Percentiles rank a stretch among this genome's conserved stretches.
phyloP scores from a whole-genome alignment of 2,329 filamentous ascomycete genomes.

The Diaporthe sp. region DNA sequence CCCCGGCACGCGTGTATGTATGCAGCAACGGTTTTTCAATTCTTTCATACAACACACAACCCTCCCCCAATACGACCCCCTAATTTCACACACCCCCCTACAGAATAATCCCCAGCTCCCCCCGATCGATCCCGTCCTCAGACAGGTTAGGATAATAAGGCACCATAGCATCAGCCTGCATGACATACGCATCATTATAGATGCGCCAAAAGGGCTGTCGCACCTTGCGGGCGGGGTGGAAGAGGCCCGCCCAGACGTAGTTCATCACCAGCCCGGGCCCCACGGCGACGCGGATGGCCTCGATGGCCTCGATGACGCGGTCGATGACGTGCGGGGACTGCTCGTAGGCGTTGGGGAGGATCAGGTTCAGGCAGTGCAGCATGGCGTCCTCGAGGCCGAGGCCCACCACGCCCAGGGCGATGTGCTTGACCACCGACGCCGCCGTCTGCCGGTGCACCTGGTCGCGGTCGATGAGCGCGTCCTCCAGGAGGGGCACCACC shows the following conservation, averaged over 20 bases:
- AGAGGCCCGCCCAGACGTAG: constrained; percentile 97
- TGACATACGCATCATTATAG: constrained; percentile 97
- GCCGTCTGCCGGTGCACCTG: constrained; percentile 98
- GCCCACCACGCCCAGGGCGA: constrained; percentile 96
- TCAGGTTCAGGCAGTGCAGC: constrained; percentile 95
- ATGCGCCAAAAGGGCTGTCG: constrained; percentile 95
- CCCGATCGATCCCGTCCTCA: constrained; percentile 82
- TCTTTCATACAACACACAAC: not conserved
- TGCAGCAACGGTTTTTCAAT: not conserved
- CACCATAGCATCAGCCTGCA: constrained; percentile 93
- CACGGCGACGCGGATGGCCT: constrained; percentile 93
- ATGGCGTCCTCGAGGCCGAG: constrained; percentile 98
- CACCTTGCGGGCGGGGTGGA: constrained; percentile 97
- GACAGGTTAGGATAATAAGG: constrained; percentile 93
- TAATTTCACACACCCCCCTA: constrained; percentile 54
- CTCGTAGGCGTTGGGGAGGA: constrained; percentile 98
- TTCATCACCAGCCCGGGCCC: constrained; percentile 95
- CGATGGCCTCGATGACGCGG: constrained; percentile 96
- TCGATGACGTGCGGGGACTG: constrained; percentile 99
- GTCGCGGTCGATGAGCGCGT: constrained; percentile 96
- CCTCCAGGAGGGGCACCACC: constrained; percentile 93
- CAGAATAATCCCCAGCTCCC: constrained; percentile 86
- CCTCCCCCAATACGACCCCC: not conserved
- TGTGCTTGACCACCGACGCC: constrained; percentile 96
- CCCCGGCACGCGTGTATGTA: not conserved